Evolutionary conservation across 2,329 filamentous ascomycete genomes (phyloP).

Genomic region (Trichoderma harzianum): DNA sequence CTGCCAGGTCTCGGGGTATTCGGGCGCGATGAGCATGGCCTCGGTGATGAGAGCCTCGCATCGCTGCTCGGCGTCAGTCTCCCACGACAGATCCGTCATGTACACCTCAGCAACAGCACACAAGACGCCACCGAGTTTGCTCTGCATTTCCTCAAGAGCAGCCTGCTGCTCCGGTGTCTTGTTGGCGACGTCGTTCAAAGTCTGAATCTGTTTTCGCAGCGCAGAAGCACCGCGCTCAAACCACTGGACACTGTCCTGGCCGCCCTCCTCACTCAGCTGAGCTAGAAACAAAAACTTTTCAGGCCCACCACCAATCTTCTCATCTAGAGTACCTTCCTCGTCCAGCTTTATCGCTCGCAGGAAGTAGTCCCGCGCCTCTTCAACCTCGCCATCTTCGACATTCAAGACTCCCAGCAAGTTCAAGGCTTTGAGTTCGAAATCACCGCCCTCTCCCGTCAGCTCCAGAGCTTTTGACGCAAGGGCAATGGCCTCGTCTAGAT

Average conservation of each 20-base stretch:
- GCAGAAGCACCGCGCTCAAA: conserved; percentile 68
- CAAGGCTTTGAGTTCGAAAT: conserved; percentile 60
- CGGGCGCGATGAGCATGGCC: conserved; percentile 78
- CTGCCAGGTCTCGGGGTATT: conserved; percentile 85
- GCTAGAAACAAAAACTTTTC: conserved; percentile 96
- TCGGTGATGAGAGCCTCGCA: conserved; percentile 90
- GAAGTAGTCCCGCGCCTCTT: conserved; percentile 70
- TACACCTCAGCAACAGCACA: conserved; percentile 95
- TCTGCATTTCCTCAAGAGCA: conserved; percentile 63
- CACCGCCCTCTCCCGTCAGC: conserved; percentile 42
- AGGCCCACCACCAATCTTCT: conserved; percentile 73
- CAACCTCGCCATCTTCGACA: conserved; percentile 77
- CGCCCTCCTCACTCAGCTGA: conserved; percentile 74
- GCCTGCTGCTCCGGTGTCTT: conserved; percentile 40
- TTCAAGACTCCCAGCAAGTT: conserved; percentile 78
- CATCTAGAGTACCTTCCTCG: conserved; percentile 65
- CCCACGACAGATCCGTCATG: conserved; percentile 97
- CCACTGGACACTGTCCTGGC: conserved; percentile 63
- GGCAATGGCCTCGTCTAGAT: conserved; percentile 38
- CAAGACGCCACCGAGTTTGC: conserved; percentile 83
- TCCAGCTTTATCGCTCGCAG: conserved; percentile 71
- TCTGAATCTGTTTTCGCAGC: conserved; percentile 68
- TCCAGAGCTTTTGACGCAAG: conserved; percentile 44
- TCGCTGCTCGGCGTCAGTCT: conserved; percentile 80
- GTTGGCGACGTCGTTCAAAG: conserved; percentile 48